phyloP scores from a whole-genome alignment of 2,329 filamentous ascomycete genomes.

The Plenodomus lindquistii region DNA sequence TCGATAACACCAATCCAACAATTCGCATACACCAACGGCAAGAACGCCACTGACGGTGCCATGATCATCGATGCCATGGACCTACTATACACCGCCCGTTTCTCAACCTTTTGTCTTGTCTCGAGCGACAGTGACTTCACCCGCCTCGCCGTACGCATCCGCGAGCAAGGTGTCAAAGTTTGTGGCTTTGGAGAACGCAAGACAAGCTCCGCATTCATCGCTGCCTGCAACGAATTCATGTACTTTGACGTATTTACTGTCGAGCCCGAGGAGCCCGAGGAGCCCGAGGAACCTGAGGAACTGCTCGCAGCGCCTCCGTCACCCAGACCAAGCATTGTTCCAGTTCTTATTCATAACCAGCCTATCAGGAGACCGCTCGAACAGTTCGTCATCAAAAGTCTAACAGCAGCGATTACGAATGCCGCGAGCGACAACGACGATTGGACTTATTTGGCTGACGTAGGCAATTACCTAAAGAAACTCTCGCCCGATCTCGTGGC shows the following conservation, averaged over 20 bases:
- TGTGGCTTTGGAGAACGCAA: conserved; percentile 42
- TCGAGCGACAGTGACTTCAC: conserved; percentile 46
- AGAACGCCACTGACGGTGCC: conserved; percentile 37
- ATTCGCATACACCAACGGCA: conserved; percentile 32
- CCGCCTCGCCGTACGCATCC: conserved; percentile 38
- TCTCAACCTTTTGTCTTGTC: conserved; percentile 39
- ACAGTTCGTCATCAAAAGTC: conserved; percentile 15
- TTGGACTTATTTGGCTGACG: conserved; percentile 30
- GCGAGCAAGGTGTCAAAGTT: conserved; percentile 40
- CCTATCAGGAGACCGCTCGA: conserved; percentile 15
- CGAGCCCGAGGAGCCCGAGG: conserved; percentile 11
- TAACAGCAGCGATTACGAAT: conserved; percentile 8
- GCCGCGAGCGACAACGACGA: conserved; percentile 20
- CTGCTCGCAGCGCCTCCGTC: not conserved
- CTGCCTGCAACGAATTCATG: conserved; percentile 34
- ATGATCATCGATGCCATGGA: conserved; percentile 47
- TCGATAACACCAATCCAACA: conserved; percentile 1
- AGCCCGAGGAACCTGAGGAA: not conserved
- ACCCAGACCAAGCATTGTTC: not conserved
- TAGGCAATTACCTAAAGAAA: conserved; percentile 22
- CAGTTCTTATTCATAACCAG: not conserved
- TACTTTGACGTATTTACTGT: conserved; percentile 29
- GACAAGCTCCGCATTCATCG: conserved; percentile 28
- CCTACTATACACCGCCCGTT: conserved; percentile 39
- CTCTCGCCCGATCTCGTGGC: conserved; percentile 29